These are phyloP conservation scores for Wickerhamomyces sp. DNA, from an alignment of 1,139 yeast species.

Conservation along the genomic window DNA sequence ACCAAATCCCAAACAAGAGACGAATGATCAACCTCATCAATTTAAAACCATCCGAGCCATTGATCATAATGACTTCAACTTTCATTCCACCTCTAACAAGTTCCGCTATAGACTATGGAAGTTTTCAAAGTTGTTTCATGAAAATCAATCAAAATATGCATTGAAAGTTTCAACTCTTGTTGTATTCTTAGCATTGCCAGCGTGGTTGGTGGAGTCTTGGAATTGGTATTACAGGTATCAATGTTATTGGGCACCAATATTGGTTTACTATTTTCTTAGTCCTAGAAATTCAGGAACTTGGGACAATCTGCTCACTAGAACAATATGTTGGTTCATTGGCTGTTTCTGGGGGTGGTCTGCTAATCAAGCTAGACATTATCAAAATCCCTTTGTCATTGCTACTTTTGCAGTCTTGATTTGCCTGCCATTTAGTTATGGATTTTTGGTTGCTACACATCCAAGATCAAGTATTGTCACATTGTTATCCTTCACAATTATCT, in stretches of 20 bases:
- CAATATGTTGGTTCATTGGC: slow-evolving; percentile 34
- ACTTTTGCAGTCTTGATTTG: slow-evolving; percentile 35
- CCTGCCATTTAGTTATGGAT: slow-evolving; percentile 31
- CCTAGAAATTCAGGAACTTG: slow-evolving; percentile 41
- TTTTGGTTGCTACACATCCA: slow-evolving; percentile 30
- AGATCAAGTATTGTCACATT: slow-evolving; percentile 40
- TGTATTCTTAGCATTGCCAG: slow-evolving; percentile 36
- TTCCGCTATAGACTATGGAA: slow-evolving; percentile 34
- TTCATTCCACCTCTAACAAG: slow-evolving; percentile 31
- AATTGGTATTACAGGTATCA: slow-evolving; percentile 38
- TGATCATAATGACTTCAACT: slow-evolving; percentile 34
- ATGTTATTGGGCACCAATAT: slow-evolving; percentile 38
- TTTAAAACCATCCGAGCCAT: slow-evolving; percentile 28
- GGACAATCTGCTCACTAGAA: slow-evolving; percentile 31
- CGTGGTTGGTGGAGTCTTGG: slow-evolving; percentile 35
- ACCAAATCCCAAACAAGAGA: background rate
- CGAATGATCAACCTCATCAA: background rate
- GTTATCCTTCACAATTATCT: slow-evolving; percentile 35
- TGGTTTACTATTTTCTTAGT: slow-evolving; percentile 32
- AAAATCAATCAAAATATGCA: slow-evolving; percentile 38
- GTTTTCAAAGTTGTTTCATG: slow-evolving; percentile 29
- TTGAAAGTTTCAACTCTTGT: slow-evolving; percentile 34
- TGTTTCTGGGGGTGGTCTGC: slow-evolving; percentile 44
- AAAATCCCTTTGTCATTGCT: slow-evolving; percentile 35
- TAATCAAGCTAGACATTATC: slow-evolving; percentile 33